Base-by-base conservation (phyloP, 1,284 basidiomycete species). In the Fomitopsis schrenkii region DNA sequence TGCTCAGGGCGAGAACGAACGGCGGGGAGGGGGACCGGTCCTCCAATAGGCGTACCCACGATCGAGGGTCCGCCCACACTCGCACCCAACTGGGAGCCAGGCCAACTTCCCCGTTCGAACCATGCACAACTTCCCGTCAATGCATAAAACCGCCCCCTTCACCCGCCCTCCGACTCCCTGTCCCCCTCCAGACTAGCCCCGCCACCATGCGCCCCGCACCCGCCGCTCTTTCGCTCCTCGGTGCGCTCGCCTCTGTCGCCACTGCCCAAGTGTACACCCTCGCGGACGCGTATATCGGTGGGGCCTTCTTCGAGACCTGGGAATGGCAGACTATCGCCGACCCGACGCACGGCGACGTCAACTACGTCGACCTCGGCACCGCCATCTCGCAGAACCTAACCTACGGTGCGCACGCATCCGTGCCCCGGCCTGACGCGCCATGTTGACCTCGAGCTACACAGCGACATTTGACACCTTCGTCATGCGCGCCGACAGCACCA, bases 291-390 rank as follows among this genome's bases (percentile, higher is more conserved):
- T 79, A 72, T 67, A 64, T 74, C 26, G 83, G 83, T 19, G 3
- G 59, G 6, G 75, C 75, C 60, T 86, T 86, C 67, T 74, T 80
- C 64, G 59, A 75, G n/a, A 64, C 62, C 3, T 85, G 80, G 74
- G 70, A 66, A 1, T 85, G 81, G 79, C 74, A 80, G 63, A 80
- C 77, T 15, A 63, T 72, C 35, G 67, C 78, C 61, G 84, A 87
- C 68, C 84, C 83, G 1, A 86, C 84, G 0, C 79, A 84, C 66
- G 84, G 84, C 12, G 74, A 79, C 59, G 81, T 83, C 55, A 81
- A 85, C 72, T 86, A 80, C 62, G 76, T 84, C 33, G 73, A 79
- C 64, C 66, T 76, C 63, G 45, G 54, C 14, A 76, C 77, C 7
- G 80, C 83, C 0, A 57, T 72, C 15, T 48, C 55, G 5, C 64